Evolutionary conservation across 768 basidiomycete species (phyloP), one percentile per base, ranked within the genome.

Genomic region (Gymnopilus dilepis): DNA sequence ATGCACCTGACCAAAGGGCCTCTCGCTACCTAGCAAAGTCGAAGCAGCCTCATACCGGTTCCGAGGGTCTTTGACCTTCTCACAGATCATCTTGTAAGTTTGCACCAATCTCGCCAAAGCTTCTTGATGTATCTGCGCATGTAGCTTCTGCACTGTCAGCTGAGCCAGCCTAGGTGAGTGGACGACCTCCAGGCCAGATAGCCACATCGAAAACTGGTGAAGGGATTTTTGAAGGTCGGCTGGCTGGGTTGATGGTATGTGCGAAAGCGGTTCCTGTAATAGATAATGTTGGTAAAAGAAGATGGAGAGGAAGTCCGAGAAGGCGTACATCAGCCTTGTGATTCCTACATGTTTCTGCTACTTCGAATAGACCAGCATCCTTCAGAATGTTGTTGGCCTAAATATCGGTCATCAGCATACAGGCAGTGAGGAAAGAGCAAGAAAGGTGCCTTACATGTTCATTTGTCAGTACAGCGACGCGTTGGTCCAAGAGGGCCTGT

Each of bases 41-140:
- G 87, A 83, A 15, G 88, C 92, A n/a, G 95, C 96, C 76, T 98
- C 95, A 69, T 98, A 99, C 72, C 81, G 83, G 64, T 94, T 94
- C 73, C 85, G 84, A 41, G 87, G 83, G 56, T 84, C 86, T 69
- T 85, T 83, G 15, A 98, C 91, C 58, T 88, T 86, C 47, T 88
- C 89, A 72, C 91, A 95, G 2, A 98, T 76, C 63, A 79, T 70
- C 8, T 78, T 82, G 75, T 99, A 99, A 2, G 88, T 86, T 30
- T 73, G 74, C 2, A 85, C 89, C 61, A 99, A 77, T 12, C 87
- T 81, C 33, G 78, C 77, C 61, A 98, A 77, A 1, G 92, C 92
- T 17, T 84, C 83, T 9, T 87, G 88, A 69, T 99, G 97, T 7
- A 98, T 87, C 30, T 80, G 77, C 0, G 79, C 78, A 6, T 90